Evolutionary conservation across 148 eudicot genomes (phyloP).

Genomic region (Vaccinium macrocarpon): DNA sequence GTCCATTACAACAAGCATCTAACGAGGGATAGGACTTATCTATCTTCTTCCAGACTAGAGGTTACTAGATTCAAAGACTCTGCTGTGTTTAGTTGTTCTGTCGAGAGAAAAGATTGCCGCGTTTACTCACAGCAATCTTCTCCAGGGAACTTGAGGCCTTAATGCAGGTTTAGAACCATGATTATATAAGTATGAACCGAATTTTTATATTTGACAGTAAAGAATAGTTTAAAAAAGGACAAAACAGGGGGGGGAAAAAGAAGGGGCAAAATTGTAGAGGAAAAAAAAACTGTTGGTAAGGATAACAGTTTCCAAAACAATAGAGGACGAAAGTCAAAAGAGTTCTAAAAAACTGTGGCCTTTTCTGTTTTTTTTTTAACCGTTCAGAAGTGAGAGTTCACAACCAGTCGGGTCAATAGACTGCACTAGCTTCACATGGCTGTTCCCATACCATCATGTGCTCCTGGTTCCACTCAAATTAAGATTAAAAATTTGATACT

Average conservation of each 20-base stretch:
- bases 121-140: neutral
- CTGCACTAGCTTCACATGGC: neutral
- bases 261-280: neutral
- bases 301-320: neutral
- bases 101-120: neutral
- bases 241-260: neutral
- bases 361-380: neutral
- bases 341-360: neutral
- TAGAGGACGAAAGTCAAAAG: neutral
- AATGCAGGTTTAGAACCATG: neutral
- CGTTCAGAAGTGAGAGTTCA: neutral
- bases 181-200: neutral
- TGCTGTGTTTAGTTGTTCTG: neutral
- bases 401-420: neutral
- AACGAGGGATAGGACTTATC: too few species aligned
- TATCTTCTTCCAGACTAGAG: too few species aligned
- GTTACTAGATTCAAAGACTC: neutral
- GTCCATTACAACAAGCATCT: neutral
- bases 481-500: neutral
- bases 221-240: neutral
- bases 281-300: neutral
- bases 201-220: neutral
- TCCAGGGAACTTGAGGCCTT: neutral
- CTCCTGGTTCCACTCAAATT: neutral
- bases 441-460: neutral